phyloP scores from a whole-genome alignment of 2,329 filamentous ascomycete species.

The Sordariomycetes sp. region DNA sequence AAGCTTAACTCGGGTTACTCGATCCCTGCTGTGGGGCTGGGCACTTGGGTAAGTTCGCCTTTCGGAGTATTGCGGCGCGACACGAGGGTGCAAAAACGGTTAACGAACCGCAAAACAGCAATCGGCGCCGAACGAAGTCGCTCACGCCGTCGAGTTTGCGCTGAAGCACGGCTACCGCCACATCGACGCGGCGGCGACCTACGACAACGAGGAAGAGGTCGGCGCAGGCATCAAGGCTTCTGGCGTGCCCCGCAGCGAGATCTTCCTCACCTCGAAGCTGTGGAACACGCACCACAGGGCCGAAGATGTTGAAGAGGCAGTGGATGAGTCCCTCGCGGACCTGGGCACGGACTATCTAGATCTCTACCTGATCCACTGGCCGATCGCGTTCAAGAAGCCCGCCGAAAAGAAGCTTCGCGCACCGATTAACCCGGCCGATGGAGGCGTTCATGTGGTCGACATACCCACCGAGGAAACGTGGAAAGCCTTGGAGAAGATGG shows the following conservation, averaged over 20 bases:
- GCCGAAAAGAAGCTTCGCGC: slow-evolving; percentile 56
- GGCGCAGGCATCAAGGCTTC: slow-evolving; percentile 53
- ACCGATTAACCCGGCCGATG: slow-evolving; percentile 45
- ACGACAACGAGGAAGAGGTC: slow-evolving; percentile 65
- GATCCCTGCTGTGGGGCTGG: background rate
- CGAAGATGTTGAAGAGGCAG: slow-evolving; percentile 15
- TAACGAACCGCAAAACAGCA: no score
- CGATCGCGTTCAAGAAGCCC: slow-evolving; percentile 49
- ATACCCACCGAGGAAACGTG: slow-evolving; percentile 65
- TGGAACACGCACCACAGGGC: slow-evolving; percentile 70
- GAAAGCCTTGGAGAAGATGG: slow-evolving; percentile 60
- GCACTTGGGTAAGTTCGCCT: no score
- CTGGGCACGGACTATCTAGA: slow-evolving; percentile 59
- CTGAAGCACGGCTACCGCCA: slow-evolving; percentile 61
- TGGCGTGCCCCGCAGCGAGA: slow-evolving; percentile 52
- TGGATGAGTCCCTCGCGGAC: slow-evolving; percentile 29
- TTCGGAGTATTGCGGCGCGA: no score
- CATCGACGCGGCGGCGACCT: slow-evolving; percentile 67
- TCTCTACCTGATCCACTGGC: slow-evolving; percentile 66
- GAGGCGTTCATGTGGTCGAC: background rate
- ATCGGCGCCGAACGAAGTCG: slow-evolving; percentile 57
- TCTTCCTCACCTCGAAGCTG: slow-evolving; percentile 73
- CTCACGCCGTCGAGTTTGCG: slow-evolving; percentile 59
- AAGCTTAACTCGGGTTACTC: no score
- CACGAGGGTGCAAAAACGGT: no score